Evolutionary conservation across 2,329 filamentous ascomycete species (phyloP), one percentile per base, ranked within the genome.

Genomic region (Trichophyton mentagrophytes): DNA sequence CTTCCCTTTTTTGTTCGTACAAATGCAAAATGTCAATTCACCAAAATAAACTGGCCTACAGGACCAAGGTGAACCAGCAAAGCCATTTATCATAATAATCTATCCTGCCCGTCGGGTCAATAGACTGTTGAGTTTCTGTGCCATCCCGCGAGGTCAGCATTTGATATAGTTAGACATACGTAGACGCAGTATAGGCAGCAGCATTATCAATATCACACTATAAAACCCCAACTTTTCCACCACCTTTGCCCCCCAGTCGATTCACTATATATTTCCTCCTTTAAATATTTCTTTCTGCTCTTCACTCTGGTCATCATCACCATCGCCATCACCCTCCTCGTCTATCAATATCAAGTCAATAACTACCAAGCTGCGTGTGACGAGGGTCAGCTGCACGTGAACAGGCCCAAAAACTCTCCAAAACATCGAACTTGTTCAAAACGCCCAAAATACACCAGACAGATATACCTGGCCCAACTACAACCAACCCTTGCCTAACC

Each of bases 341-440:
- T 51, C n/a, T 47, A 30, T 55, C 33, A 38, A 38, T 38, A 38
- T 38, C 33, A 38, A 13, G 9, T 38, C 33, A 38, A 38, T 38
- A 38, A 38, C 11, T 38, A 13, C 1, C 27, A 38, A 38, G 33
- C 33, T 55, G 51, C 51, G 51, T 55, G 51, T 58, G 40, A 58
- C 20, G 30, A n/a, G 30, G 51, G 27, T 57, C 36, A 58, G 56
- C 15, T 46, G 36, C 36, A 58, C 56, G 56, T 58, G 56, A 58
- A 58, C 56, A 57, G 20, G 38, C 47, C 44, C 47, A 25, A 55
- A 55, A 27, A 36, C 51, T 55, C 51, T 30, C 33, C 8, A 38
- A 13, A 30, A 30, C 51, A 55, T 55, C 51, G 33, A 55, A 55
- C 5, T 36, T 51, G 27, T 33, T 27, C 33, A 33, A 11, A 36